Conservation (phyloP, 768 basidiomycete genomes). For the Dentipellis fragilis region DNA sequence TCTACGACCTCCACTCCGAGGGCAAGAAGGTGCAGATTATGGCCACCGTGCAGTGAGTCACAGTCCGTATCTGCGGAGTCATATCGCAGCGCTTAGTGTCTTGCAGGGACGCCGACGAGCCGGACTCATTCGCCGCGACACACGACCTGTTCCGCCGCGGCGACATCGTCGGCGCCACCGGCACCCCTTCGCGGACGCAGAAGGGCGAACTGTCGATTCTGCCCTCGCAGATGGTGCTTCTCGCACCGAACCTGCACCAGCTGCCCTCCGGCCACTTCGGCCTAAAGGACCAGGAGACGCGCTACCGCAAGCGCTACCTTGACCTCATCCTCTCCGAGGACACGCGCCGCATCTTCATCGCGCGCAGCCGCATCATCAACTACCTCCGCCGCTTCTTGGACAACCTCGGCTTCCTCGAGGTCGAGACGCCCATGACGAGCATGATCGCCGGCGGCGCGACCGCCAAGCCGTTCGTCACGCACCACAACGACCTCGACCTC, state of each 20-base stretch:
- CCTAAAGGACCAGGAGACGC: slow-evolving; percentile 93
- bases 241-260: slow-evolving; percentile 94
- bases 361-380: slow-evolving; percentile 83
- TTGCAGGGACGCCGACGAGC: slow-evolving; percentile 52
- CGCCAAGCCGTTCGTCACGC: slow-evolving; percentile 97
- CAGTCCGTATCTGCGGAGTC: not conserved
- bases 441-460: slow-evolving; percentile 95
- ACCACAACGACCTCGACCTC: slow-evolving; percentile 96
- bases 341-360: slow-evolving; percentile 85
- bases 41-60: slow-evolving; percentile 71
- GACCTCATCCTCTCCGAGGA: slow-evolving; percentile 92
- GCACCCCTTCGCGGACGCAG: slow-evolving; percentile 84
- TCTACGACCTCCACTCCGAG: slow-evolving; percentile 92
- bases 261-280: slow-evolving; percentile 89
- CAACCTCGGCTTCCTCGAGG: slow-evolving; percentile 89
- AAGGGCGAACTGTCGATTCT: slow-evolving; percentile 92
- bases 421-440: slow-evolving; percentile 97
- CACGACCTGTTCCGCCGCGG: slow-evolving; percentile 91
- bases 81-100: not conserved
- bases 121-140: slow-evolving; percentile 51
- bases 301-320: slow-evolving; percentile 97
- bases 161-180: slow-evolving; percentile 90
- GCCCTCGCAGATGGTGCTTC: slow-evolving; percentile 71
- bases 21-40: slow-evolving; percentile 92
- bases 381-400: slow-evolving; percentile 90